Evolutionary conservation across 2,329 filamentous ascomycete genomes (phyloP), one percentile per base, ranked within the genome.

Genomic region (Epichloe coenophiala): DNA sequence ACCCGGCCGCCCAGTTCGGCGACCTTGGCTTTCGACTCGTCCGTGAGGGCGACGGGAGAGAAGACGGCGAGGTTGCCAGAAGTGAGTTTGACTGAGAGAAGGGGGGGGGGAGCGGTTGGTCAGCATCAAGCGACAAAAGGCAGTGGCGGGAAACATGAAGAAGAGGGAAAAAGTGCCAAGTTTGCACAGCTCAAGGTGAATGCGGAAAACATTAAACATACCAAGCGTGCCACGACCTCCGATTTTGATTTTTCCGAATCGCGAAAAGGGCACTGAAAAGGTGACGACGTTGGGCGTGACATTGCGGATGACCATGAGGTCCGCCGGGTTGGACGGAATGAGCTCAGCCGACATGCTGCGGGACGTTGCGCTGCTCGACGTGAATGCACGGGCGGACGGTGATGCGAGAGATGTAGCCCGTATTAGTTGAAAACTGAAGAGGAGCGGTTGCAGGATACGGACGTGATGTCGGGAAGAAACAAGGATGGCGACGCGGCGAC

Each of bases 251-350:
- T 71, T 73, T 47, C 89, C 89, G 61, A 87, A 86, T 45, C 93
- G 86, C 48, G 78, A 68, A 68, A 98, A 98, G 7, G 93, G 93
- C 2, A 89, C 77, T 9, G 86, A 90, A 59, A 89, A 76, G 12
- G 85, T 94, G 41, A 80, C 81, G 55, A 95, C 77, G 57, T 84
- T 83, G 13, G 87, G 85, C 2, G 86, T 87, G 59, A 97, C 70
- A 59, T 89, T 78, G 56, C 91, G 86, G 61, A 95, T 91, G 54
- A 95, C 88, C 84, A 95, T 94, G 56, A 93, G 83, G 61, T 87
- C 80, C 17, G 81, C 77, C 12, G 90, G 89, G 59, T 91, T 83
- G 15, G 70, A 60, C 4, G 84, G 84, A 51, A 86, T 76, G 50
- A 88, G 76, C 60, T 81, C 77, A 7, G 73, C 71, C 50, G 79